phyloP scores from a whole-genome alignment of 164 flowering plant genomes.

The Stephania cephalantha region DNA sequence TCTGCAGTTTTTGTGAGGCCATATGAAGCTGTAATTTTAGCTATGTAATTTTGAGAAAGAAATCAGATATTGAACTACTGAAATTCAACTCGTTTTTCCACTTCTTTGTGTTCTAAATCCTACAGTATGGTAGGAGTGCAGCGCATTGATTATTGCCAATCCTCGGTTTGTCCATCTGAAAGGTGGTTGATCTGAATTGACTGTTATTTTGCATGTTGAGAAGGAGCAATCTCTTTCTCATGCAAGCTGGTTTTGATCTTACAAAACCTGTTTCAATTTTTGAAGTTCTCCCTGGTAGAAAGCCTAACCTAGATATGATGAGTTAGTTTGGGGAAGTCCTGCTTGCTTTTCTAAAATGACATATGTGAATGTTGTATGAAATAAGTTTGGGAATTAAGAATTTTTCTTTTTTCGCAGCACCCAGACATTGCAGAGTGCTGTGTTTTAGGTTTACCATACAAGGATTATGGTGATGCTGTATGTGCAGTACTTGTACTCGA shows the following conservation, averaged over 20 bases:
- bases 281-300: not conserved
- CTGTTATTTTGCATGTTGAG: not conserved
- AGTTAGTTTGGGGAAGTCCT: not conserved
- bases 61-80: too few relatives aligned
- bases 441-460: constrained; percentile 85
- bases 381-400: not conserved
- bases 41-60: too few relatives aligned
- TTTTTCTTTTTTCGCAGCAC: constrained; percentile 45
- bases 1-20: too few relatives aligned
- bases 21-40: too few relatives aligned
- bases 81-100: too few relatives aligned
- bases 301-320: not conserved
- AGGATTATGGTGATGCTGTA: constrained; percentile 81
- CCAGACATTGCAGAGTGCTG: constrained; percentile 79
- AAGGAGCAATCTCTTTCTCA: not conserved
- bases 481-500: constrained; percentile 68
- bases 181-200: not conserved
- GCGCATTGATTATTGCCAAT: not conserved
- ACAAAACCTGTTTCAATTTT: not conserved
- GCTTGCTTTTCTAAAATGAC: not conserved
- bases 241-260: not conserved
- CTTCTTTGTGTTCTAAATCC: too few relatives aligned
- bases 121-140: too few relatives aligned
- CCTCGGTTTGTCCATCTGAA: not conserved
- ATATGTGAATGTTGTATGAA: not conserved